Conservation (phyloP, 768 basidiomycete genomes). For the Paxillus rubicundulus region DNA sequence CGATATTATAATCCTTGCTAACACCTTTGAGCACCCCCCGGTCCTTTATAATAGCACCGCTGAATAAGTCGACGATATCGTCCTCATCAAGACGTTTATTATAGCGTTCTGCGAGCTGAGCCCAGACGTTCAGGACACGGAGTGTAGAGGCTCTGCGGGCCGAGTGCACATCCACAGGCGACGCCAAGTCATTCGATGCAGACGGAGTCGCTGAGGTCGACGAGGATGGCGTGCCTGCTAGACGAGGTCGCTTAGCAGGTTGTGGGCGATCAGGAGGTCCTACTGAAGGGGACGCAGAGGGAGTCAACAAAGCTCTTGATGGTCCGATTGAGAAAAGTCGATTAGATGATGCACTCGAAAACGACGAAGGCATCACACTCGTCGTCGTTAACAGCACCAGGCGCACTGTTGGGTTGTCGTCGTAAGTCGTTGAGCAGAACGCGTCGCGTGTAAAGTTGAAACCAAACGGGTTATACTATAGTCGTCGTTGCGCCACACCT, state of each 20-base stretch:
- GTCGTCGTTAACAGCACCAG: slow-evolving; percentile 9
- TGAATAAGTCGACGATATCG: slow-evolving; percentile 71
- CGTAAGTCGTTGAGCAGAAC: background rate
- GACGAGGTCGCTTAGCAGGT: slow-evolving; percentile 49
- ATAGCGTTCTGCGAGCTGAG: slow-evolving; percentile 66
- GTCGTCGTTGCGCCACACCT: background rate
- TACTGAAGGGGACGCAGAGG: slow-evolving; percentile 29
- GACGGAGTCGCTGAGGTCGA: slow-evolving; percentile 37
- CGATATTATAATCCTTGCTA: slow-evolving; percentile 45
- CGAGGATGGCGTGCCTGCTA: slow-evolving; percentile 44
- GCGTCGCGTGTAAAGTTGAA: background rate
- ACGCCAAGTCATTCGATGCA: slow-evolving; percentile 25
- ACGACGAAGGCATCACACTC: slow-evolving; percentile 11
- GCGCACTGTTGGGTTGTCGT: slow-evolving; percentile 2
- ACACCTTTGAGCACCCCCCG: slow-evolving; percentile 59
- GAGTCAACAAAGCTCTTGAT: slow-evolving; percentile 18
- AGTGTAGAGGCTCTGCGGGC: slow-evolving; percentile 52
- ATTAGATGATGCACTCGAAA: background rate
- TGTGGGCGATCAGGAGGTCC: slow-evolving; percentile 38
- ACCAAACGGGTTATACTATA: background rate
- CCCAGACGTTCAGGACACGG: slow-evolving; percentile 64
- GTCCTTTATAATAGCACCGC: slow-evolving; percentile 61
- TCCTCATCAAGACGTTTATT: slow-evolving; percentile 68
- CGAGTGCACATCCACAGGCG: slow-evolving; percentile 44
- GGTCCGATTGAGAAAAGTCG: slow-evolving; percentile 13